Conservation (phyloP, 805 yeast species). For the Torulaspora indica region DNA sequence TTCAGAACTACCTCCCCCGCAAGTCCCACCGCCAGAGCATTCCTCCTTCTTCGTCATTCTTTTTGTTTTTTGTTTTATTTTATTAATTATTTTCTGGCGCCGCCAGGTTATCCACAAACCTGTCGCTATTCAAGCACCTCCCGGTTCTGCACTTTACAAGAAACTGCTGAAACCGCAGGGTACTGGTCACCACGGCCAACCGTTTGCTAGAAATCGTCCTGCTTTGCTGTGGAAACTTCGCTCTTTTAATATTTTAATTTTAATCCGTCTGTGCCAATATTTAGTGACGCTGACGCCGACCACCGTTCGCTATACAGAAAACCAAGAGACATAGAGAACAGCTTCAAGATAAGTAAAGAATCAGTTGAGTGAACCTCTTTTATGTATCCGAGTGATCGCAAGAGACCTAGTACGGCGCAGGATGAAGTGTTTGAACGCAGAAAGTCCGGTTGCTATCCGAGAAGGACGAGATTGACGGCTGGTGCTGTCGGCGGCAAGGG, state of each 20-base stretch:
- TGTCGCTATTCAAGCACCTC: neutral
- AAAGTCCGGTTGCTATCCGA: neutral
- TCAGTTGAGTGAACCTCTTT: neutral
- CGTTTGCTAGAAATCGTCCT: constrained; percentile 1
- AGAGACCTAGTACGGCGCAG: constrained; percentile 9
- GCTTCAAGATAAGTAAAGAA: constrained; percentile 2
- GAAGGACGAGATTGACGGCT: constrained; percentile 5
- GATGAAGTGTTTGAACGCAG: constrained; percentile 1
- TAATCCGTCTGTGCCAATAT: constrained; percentile 1
- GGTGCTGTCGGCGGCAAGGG: constrained; percentile 13
- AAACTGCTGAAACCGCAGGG: neutral
- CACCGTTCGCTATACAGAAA: constrained; percentile 7
- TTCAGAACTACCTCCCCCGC: neutral
- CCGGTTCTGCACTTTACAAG: neutral
- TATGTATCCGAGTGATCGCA: constrained; percentile 6
- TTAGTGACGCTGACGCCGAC: constrained; percentile 6
- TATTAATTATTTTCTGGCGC: neutral
- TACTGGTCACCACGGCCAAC: neutral
- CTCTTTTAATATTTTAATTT: neutral
- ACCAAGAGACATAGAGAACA: constrained; percentile 1
- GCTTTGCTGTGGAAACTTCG: constrained; percentile 1
- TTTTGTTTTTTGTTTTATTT: neutral
- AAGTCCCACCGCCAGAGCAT: neutral
- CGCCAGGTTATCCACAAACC: constrained; percentile 4
- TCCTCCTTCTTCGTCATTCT: neutral